phyloP scores from a whole-genome alignment of 148 eudicot species.

The Rhododendron molle region DNA sequence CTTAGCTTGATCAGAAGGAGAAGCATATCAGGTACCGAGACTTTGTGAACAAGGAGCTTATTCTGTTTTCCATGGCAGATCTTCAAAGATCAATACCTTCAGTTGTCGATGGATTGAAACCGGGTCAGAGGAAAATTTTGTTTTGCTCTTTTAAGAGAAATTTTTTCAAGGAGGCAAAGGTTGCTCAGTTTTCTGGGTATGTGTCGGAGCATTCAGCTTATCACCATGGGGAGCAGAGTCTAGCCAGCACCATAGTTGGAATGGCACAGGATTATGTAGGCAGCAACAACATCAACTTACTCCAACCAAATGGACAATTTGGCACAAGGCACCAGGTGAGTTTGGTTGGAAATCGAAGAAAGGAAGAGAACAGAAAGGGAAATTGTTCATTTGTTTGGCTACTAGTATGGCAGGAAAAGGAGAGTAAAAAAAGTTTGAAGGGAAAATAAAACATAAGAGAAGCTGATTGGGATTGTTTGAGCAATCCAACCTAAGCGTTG shows the following conservation, averaged over 20 bases:
- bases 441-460: no score
- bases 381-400: no score
- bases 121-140: slow-evolving; percentile 91
- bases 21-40: slow-evolving; percentile 66
- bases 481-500: no score
- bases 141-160: slow-evolving; percentile 78
- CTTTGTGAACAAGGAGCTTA: slow-evolving; percentile 91
- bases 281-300: slow-evolving; percentile 75
- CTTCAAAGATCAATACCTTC: slow-evolving; percentile 93
- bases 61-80: slow-evolving; percentile 84
- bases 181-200: slow-evolving; percentile 83
- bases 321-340: slow-evolving; percentile 76
- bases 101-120: slow-evolving; percentile 92
- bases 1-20: slow-evolving; percentile 60
- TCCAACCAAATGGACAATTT: slow-evolving; percentile 77
- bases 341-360: no score
- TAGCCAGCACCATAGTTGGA: slow-evolving; percentile 78
- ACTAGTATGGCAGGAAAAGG: no score
- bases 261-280: slow-evolving; percentile 94
- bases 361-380: no score
- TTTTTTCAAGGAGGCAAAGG: slow-evolving; percentile 59
- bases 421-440: no score
- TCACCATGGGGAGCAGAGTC: slow-evolving; percentile 90
- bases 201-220: slow-evolving; percentile 91
- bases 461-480: no score